These are phyloP conservation scores for Polytrichum formosum DNA, from an alignment of 225 moss, liverwort and hornwort species.

Conservation along the genomic window DNA sequence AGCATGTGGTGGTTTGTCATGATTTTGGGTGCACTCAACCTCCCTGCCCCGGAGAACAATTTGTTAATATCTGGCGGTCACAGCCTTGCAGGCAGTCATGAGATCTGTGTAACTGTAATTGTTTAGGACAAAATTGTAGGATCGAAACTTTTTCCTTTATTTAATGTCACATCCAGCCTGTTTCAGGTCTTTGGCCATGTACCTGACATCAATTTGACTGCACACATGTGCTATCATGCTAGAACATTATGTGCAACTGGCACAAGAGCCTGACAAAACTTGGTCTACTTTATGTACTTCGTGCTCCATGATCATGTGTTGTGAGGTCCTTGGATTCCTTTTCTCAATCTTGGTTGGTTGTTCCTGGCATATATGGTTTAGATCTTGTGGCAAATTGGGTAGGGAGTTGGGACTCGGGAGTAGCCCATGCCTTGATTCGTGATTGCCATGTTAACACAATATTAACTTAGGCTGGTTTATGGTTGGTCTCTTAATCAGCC, in stretches of 20 bases:
- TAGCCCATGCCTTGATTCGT: too few species aligned
- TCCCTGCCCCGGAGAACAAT: constrained; percentile 47
- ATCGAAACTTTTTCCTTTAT: constrained; percentile 1
- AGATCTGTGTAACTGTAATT: constrained; percentile 61
- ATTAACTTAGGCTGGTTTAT: too few species aligned
- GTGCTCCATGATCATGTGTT: too few species aligned
- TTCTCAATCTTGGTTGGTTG: too few species aligned
- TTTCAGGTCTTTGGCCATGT: constrained; percentile 23
- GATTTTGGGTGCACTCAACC: constrained; percentile 27
- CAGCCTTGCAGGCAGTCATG: constrained; percentile 46
- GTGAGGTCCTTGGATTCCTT: too few species aligned
- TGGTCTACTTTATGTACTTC: too few species aligned
- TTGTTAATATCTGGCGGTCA: constrained; percentile 63
- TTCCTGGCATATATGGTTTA: too few species aligned
- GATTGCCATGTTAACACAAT: too few species aligned
- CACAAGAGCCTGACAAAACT: neutral
- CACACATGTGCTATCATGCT: constrained; percentile 37
- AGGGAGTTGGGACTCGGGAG: too few species aligned
- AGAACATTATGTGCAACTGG: constrained; percentile 7
- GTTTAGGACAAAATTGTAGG: constrained; percentile 15
- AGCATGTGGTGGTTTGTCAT: constrained; percentile 21
- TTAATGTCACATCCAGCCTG: constrained; percentile 21
- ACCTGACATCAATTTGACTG: constrained; percentile 36
- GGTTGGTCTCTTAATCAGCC: too few species aligned
- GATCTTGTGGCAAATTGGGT: too few species aligned